Base-by-base conservation (phyloP, 345 rosid genomes). In the Bretschneidera sinensis region DNA sequence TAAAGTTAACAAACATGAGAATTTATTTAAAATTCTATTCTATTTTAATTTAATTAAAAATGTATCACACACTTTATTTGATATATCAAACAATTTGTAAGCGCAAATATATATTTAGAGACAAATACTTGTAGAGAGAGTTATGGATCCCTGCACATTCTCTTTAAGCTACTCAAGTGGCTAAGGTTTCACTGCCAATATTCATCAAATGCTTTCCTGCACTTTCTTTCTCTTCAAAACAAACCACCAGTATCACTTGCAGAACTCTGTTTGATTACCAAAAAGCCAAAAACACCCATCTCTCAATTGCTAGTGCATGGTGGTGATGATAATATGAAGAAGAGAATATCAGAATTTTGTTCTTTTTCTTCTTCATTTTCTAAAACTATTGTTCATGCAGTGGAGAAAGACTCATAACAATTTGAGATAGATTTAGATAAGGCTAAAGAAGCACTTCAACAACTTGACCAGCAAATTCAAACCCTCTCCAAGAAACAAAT, bases 391-490 rank as follows among this genome's bases (percentile, higher is more conserved):
- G 73, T 74, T 60, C 70, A 48, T 45, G 86, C 78, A 5, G 67
- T 64, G 50, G 73, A 77, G 11, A 68, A 63, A 24, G 81, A 76
- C 15, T 68, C 86, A 48, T 43, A 78, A 43, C 63, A 74, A 28
- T 85, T 71, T 62, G 67, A 83, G 70, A 48, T 87, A 24, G 95
- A 90, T 78, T 76, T 73, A 49, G 91, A 76, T 53, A 80, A 81
- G 83, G 97, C 92, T 22, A 80, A 70, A 55, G 75, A 81, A 65
- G 95, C 97, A 59, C 85, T 91, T 5, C 68, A 66, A 70, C 67
- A 74, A 54, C 92, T 87, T 51, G 97, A 90, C 79, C 89, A 77
- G 71, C 91, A 86, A 74, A 79, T 88, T 23, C 78, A 83, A 73
- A 60, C 79, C 28, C 81, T 87, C 63, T 89, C 92, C 54, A 73